These are phyloP conservation scores for Hypoxylon subgilvum DNA, from an alignment of 495 filamentous ascomycete species.

Conservation along the genomic window DNA sequence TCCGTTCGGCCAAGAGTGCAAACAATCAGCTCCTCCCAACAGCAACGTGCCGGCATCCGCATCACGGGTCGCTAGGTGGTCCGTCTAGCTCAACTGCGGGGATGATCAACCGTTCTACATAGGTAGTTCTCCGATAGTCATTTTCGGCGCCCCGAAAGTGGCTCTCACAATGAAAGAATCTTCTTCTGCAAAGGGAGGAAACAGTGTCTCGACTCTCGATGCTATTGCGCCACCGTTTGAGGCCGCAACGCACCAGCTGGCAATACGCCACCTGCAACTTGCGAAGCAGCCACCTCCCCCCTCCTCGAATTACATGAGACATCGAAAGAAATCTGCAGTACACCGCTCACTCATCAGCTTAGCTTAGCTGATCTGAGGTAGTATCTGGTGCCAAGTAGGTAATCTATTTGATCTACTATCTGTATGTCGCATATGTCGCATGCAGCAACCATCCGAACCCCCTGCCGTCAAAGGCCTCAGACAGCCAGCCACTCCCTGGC, in stretches of 20 bases:
- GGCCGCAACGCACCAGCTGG: too few relatives aligned
- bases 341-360: background rate
- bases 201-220: background rate
- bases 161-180: background rate
- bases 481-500: slow-evolving; percentile 7
- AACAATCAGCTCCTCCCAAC: background rate
- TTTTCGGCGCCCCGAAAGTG: background rate
- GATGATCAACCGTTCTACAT: slow-evolving; percentile 3
- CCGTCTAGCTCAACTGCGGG: background rate
- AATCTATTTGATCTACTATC: background rate
- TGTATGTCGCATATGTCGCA: slow-evolving; percentile 3
- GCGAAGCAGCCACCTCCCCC: too few relatives aligned
- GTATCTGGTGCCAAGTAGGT: slow-evolving; percentile 9
- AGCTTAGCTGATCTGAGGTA: background rate
- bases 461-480: slow-evolving; percentile 7
- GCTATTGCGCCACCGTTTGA: background rate
- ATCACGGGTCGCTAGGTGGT: slow-evolving; percentile 7
- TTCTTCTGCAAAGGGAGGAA: background rate
- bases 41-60: slow-evolving; percentile 12
- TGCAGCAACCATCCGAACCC: background rate
- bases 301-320: too few relatives aligned
- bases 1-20: too few relatives aligned
- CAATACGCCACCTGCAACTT: too few relatives aligned
- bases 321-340: too few relatives aligned
- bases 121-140: background rate